A percentile compares a stretch with the other conserved stretches of the same genome.
phyloP scores from a whole-genome alignment of 176 grass and related monocot species.

The Musa schizocarpa region DNA sequence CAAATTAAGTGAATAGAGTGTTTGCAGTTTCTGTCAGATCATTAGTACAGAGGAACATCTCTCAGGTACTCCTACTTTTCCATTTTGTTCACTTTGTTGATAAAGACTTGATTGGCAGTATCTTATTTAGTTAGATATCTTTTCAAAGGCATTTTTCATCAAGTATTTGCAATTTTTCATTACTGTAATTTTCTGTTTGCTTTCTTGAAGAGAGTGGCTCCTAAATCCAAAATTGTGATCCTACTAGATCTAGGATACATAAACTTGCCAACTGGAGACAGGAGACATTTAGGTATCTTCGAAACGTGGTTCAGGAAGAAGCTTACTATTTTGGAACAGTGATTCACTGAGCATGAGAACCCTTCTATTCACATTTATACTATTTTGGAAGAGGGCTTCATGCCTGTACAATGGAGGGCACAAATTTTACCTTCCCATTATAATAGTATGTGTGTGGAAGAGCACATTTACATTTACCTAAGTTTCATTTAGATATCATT shows the following conservation, averaged over 20 bases:
- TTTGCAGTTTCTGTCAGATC: background rate
- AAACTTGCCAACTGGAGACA: background rate
- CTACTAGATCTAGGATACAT: background rate
- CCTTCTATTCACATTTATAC: background rate
- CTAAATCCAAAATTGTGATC: background rate
- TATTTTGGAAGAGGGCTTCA: background rate
- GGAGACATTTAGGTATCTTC: too few relatives aligned
- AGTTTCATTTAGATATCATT: too few relatives aligned
- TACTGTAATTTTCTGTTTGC: background rate
- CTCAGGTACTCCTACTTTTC: too few relatives aligned
- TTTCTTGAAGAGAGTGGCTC: background rate
- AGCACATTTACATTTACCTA: too few relatives aligned
- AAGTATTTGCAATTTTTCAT: background rate
- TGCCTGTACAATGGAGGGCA: too few relatives aligned
- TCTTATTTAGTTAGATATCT: background rate
- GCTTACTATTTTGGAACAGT: background rate
- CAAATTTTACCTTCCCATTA: too few relatives aligned
- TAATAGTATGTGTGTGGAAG: too few relatives aligned
- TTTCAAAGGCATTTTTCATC: background rate
- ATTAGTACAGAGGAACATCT: background rate
- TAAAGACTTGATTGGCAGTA: too few relatives aligned
- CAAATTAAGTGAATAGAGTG: background rate
- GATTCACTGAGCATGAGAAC: background rate
- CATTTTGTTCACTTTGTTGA: too few relatives aligned
- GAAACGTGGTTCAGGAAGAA: background rate